These are phyloP conservation scores for Aspergillus baeticus DNA, from an alignment of 495 filamentous ascomycete genomes.

Conservation along the genomic window DNA sequence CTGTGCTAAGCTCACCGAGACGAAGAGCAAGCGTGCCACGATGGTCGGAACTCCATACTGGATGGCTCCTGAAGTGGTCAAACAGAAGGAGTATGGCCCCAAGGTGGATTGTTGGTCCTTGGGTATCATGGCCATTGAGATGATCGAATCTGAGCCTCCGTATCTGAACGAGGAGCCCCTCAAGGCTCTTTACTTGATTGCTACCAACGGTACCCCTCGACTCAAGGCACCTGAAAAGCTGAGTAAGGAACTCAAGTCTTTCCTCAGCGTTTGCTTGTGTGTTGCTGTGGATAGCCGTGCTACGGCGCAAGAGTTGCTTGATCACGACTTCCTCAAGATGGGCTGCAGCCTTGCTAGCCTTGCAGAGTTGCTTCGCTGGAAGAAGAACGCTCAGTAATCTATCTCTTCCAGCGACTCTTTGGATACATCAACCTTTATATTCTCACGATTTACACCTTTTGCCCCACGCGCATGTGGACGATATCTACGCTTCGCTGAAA, in stretches of 20 bases:
- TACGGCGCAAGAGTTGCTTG: slow-evolving; percentile 81
- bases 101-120: slow-evolving; percentile 99
- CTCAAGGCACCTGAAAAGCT: slow-evolving; percentile 97
- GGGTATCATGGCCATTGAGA: slow-evolving; percentile 99
- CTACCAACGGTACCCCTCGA: slow-evolving; percentile 93
- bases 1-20: slow-evolving; percentile 96
- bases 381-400: slow-evolving; percentile 46
- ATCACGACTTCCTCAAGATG: slow-evolving; percentile 70
- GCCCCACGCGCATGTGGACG: slow-evolving; percentile 38
- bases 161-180: slow-evolving; percentile 98
- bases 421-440: slow-evolving; percentile 9
- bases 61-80: slow-evolving; percentile 99
- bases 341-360: slow-evolving; percentile 75
- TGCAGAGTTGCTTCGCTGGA: slow-evolving; percentile 78
- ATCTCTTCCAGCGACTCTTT: slow-evolving; percentile 1
- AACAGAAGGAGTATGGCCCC: slow-evolving; percentile 96
- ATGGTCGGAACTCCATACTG: slow-evolving; percentile 99
- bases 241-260: slow-evolving; percentile 93
- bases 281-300: slow-evolving; percentile 95
- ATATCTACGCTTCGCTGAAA: slow-evolving; percentile 29
- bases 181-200: slow-evolving; percentile 93
- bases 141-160: slow-evolving; percentile 98
- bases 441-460: slow-evolving; percentile 26
- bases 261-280: slow-evolving; percentile 91
- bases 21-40: slow-evolving; percentile 93